Evolutionary conservation across 805 yeast species (phyloP).

Genomic region (Ogataea siamensis): DNA sequence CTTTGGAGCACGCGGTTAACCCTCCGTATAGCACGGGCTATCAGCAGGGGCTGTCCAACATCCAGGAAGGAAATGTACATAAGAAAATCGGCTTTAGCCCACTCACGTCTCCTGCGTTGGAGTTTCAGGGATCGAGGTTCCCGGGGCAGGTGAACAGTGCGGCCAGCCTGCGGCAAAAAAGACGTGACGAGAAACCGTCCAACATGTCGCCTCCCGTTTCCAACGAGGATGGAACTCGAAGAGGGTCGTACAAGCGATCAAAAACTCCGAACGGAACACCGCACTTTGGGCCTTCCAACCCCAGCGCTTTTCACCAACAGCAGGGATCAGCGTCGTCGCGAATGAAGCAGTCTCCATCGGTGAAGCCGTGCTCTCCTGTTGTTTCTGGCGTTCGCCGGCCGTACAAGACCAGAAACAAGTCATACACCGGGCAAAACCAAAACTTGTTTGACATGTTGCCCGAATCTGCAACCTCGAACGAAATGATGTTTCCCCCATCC

Average conservation of each 20-base stretch:
- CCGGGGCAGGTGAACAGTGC: constrained; percentile 14
- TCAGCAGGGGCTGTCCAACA: constrained; percentile 1
- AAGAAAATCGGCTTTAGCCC: constrained; percentile 40
- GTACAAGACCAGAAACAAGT: constrained; percentile 12
- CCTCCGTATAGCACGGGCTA: constrained; percentile 9
- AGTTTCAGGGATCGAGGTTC: constrained; percentile 39
- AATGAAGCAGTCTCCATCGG: constrained; percentile 38
- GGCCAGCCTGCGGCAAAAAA: constrained; percentile 28
- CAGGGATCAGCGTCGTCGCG: constrained; percentile 8
- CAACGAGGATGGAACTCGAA: constrained; percentile 19
- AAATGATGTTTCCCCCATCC: constrained; percentile 29
- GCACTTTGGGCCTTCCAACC: constrained; percentile 34
- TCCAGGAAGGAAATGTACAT: neutral
- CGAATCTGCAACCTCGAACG: constrained; percentile 33
- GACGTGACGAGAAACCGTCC: constrained; percentile 28
- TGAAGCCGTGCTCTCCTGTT: constrained; percentile 27
- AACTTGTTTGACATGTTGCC: constrained; percentile 30
- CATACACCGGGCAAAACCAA: constrained; percentile 2
- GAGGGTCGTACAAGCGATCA: constrained; percentile 32
- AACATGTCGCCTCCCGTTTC: constrained; percentile 24
- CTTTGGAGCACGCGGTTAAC: constrained; percentile 41
- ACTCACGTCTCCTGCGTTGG: constrained; percentile 67
- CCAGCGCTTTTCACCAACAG: constrained; percentile 14
- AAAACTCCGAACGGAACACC: constrained; percentile 43
- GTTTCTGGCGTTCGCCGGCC: constrained; percentile 10